Base-by-base conservation (phyloP, 2,329 filamentous ascomycete genomes). In the Fusarium transvaalense region DNA sequence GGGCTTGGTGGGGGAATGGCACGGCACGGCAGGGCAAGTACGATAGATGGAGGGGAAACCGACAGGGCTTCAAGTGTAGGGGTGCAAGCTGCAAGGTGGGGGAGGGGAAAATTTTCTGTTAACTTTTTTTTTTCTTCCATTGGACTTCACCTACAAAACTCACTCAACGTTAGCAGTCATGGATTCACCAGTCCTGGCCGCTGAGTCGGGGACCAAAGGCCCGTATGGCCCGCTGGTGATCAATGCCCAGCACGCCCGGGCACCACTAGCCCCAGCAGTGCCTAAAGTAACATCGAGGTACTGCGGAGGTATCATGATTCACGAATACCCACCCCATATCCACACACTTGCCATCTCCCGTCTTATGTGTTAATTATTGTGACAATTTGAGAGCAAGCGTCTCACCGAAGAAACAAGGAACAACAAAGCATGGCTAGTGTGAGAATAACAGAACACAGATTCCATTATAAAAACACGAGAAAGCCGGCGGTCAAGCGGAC, bases 1-100 rank as follows among this genome's bases (percentile, higher is more conserved):
- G 47, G 60, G 61, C 66, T 63, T 73, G 65, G 71, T 73, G 71
- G 71, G 71, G 71, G 71, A 73, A 70, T 57, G 62, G 71, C 54
- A 68, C 39, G 46, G 46, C 17, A 50, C 21, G 37, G 29, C 51
- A 71, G 57, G 65, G 29, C 51, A 71, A 60, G 65, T 56, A 65
- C 63, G 68, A 73, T 70, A 70, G 19, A 43, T 45, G 68, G 64
- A 59, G 71, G 71, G 71, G 68, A 64, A 64, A 29, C 42, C 35
- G 68, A 71, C 62, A 61, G 58, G 67, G 45, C 57, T 66, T 45
- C 39, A 21, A 47, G 51, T 52, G 39, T 43, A 68, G 64, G 64
- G 65, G 65, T 61, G 50, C 47, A 62, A 42, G 27, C 45, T 52
- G 37, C 50, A 50, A 57, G 61, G 64, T 64, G 66, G 63, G 55